Evolutionary conservation across 1,284 basidiomycete species (phyloP), one percentile per base, ranked within the genome.

Genomic region (Puccinia brachypodii): DNA sequence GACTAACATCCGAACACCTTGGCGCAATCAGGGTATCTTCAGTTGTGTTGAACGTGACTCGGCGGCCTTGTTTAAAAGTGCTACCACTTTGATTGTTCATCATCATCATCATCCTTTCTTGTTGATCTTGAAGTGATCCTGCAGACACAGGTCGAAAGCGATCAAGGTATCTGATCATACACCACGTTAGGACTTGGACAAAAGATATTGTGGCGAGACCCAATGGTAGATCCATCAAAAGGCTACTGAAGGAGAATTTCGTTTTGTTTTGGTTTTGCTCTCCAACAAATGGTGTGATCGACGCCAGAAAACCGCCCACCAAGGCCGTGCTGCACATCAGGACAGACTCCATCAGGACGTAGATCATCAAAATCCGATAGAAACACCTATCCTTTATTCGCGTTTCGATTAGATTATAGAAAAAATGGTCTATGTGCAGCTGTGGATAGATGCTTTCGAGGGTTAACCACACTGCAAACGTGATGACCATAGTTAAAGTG

Each of bases 211-310:
- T 76, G 44, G 53, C 72, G 44, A 82, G 47, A 56, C 80, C 80
- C 31, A 82, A 38, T 42, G 80, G 80, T 44, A 75, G 42, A 50
- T 82, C 80, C 71, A 82, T 75, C 22, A 82, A 58, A 33, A 82
- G 62, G 36, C 73, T 76, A 9, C 40, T 74, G 42, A 82, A 82
- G 36, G 80, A 56, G 31, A 82, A 82, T 38, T 74, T 73, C 3
- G 80, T 82, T 22, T 75, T 73, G 44, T 68, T 82, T 68, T 82
- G 80, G 33, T 82, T 82, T 76, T 82, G 80, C 44, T 82, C 80
- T 22, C 80, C 80, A 14, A 76, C 80, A 62, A 82, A 82, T 6
- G 80, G 71, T 22, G 80, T 82, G 40, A 82, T 71, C n/a, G 62
- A 76, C 11, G 72, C 80, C 58, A 82, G 53, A 31, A 82, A 76